Conservation (phyloP, 139 green algal genomes). For the Chlorella ohadii region DNA sequence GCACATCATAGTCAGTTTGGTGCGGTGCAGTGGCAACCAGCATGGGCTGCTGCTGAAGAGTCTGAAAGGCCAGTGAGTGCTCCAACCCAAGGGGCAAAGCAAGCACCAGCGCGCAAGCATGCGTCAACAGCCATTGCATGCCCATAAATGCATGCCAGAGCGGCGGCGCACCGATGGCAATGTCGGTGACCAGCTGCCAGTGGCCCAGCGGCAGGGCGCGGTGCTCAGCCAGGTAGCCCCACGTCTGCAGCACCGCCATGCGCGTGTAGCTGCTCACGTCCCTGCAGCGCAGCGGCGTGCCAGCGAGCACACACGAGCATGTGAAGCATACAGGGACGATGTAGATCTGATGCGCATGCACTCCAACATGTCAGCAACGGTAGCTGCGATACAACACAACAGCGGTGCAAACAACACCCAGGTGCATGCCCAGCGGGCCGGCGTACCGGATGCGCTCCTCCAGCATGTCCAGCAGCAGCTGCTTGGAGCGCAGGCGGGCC, state of each 20-base stretch:
- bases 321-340: not conserved
- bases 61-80: too few relatives aligned
- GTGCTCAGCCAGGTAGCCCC: conserved; percentile 76
- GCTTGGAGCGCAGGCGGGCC: conserved; percentile 75
- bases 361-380: too few relatives aligned
- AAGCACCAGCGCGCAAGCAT: too few relatives aligned
- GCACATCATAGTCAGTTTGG: not conserved
- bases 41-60: not conserved
- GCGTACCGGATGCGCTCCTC: conserved; percentile 61
- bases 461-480: conserved; percentile 80
- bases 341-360: not conserved
- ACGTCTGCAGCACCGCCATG: conserved; percentile 71
- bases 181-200: conserved; percentile 71
- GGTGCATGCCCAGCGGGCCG: not conserved
- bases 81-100: too few relatives aligned
- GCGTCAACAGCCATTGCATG: not conserved
- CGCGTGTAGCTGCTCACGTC: conserved; percentile 77
- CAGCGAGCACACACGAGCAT: not conserved
- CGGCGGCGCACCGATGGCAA: conserved; percentile 56
- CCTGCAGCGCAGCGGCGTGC: not conserved
- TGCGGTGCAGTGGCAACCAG: not conserved
- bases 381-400: not conserved
- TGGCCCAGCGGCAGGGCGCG: conserved; percentile 62
- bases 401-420: not conserved
- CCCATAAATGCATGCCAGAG: not conserved